Percentiles rank a stretch among this genome's conserved stretches.
Conservation (phyloP, 2,329 filamentous ascomycete species). For the Tricladium varicosporioides region DNA sequence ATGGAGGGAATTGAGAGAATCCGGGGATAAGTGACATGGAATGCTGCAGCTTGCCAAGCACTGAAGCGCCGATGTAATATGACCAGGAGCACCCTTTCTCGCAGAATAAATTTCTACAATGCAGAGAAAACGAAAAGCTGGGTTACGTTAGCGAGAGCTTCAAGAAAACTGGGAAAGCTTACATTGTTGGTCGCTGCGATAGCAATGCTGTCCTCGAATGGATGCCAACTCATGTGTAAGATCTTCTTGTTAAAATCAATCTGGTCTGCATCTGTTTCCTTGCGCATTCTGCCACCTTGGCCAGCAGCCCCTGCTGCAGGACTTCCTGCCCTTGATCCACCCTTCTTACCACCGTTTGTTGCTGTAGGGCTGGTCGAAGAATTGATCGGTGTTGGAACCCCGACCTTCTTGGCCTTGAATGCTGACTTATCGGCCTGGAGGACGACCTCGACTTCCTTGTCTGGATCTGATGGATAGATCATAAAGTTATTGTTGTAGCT, state of each 20-base stretch:
- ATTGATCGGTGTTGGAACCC: slow-evolving; percentile 96
- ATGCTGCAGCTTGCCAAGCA: slow-evolving; percentile 29
- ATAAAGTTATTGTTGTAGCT: slow-evolving; percentile 99
- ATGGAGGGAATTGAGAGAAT: slow-evolving; percentile 23
- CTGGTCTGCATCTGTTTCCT: slow-evolving; percentile 98
- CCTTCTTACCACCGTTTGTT: slow-evolving; percentile 78
- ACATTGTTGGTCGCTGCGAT: slow-evolving; percentile 99
- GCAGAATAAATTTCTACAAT: slow-evolving; percentile 48
- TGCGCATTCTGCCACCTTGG: slow-evolving; percentile 92
- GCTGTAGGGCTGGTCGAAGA: slow-evolving; percentile 69
- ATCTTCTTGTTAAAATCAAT: slow-evolving; percentile 99
- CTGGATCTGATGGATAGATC: slow-evolving; percentile 97
- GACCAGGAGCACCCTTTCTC: slow-evolving; percentile 28
- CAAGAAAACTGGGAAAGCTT: slow-evolving; percentile 44
- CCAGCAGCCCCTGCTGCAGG: slow-evolving; percentile 71
- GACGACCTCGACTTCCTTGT: slow-evolving; percentile 95
- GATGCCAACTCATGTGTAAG: slow-evolving; percentile 99
- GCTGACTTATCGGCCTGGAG: slow-evolving; percentile 97
- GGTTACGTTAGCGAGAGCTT: slow-evolving; percentile 15
- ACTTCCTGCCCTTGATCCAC: slow-evolving; percentile 81
- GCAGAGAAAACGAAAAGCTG: slow-evolving; percentile 79
- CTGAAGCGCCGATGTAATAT: slow-evolving; percentile 33
- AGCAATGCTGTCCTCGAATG: slow-evolving; percentile 98
- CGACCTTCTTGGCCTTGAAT: slow-evolving; percentile 99
- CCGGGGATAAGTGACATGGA: slow-evolving; percentile 21